Percentiles rank a stretch among this genome's conserved stretches.
Conservation (phyloP, 352 stramenopile species). For the Globisporangium okanoganense region DNA sequence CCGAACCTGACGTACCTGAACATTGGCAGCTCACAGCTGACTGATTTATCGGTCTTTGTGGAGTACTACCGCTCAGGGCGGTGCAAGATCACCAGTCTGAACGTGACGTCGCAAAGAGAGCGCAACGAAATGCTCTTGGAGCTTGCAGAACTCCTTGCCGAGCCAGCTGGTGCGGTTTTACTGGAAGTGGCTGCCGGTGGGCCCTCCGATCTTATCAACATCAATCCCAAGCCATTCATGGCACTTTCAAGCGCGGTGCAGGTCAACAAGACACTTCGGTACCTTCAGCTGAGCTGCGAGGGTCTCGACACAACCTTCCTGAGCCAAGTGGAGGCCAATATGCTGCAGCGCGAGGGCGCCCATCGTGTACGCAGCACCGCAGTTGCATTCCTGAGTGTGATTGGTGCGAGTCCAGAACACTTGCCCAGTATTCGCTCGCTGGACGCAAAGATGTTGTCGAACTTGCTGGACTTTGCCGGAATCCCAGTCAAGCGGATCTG, state of each 20-base stretch:
- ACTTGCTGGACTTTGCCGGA: background rate
- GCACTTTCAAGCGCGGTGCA: background rate
- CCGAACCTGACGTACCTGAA: conserved; percentile 1
- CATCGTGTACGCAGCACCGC: background rate
- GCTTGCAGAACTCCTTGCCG: background rate
- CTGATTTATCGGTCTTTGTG: background rate
- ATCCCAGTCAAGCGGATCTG: background rate
- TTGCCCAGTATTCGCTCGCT: background rate
- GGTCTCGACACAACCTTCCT: background rate
- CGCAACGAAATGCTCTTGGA: background rate
- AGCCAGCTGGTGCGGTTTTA: background rate
- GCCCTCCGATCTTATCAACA: background rate
- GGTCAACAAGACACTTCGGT: background rate
- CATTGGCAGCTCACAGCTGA: background rate
- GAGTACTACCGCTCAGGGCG: background rate
- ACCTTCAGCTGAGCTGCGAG: background rate
- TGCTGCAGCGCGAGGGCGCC: too few relatives aligned
- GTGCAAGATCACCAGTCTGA: background rate
- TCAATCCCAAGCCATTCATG: background rate
- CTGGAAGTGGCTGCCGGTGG: background rate
- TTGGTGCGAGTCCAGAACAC: background rate
- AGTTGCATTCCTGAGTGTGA: background rate
- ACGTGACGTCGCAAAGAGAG: background rate
- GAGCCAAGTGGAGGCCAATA: background rate
- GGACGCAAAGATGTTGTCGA: background rate